These are phyloP conservation scores for Rubia yunnanensis DNA, from an alignment of 257 asterid species.

Conservation along the genomic window DNA sequence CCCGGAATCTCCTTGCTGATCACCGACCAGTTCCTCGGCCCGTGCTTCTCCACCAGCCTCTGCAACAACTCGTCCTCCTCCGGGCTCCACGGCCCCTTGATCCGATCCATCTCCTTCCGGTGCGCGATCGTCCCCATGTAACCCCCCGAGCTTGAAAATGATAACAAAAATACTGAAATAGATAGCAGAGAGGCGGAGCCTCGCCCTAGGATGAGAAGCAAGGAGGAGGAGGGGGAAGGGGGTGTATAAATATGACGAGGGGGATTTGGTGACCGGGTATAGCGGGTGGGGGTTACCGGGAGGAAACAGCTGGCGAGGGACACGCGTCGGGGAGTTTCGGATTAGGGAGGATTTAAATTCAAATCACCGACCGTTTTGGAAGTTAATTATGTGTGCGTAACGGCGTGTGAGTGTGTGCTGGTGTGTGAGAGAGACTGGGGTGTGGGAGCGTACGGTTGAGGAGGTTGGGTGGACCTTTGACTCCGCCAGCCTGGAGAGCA, in stretches of 20 bases:
- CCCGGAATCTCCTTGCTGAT: slow-evolving; percentile 71
- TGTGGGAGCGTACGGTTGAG: slow-evolving; percentile 10
- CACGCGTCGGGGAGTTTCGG: slow-evolving; percentile 45
- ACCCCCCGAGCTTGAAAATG: too few relatives aligned
- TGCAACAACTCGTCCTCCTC: slow-evolving; percentile 65
- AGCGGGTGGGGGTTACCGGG: slow-evolving; percentile 50
- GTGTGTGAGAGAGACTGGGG: neutral
- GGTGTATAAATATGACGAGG: slow-evolving; percentile 21
- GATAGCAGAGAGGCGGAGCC: slow-evolving; percentile 43
- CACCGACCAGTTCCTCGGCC: slow-evolving; percentile 74
- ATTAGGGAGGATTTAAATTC: slow-evolving; percentile 18
- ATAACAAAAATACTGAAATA: too few relatives aligned
- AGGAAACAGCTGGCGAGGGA: slow-evolving; percentile 51
- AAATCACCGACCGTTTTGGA: slow-evolving; percentile 86
- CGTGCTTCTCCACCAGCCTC: slow-evolving; percentile 53
- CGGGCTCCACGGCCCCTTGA: slow-evolving; percentile 87
- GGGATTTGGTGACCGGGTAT: slow-evolving; percentile 45
- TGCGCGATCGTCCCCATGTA: slow-evolving; percentile 38
- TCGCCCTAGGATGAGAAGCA: slow-evolving; percentile 29
- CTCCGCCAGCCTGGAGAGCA: slow-evolving; percentile 22
- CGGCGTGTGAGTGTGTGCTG: slow-evolving; percentile 1
- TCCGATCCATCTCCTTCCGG: slow-evolving; percentile 50
- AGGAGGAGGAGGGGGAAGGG: slow-evolving; percentile 2
- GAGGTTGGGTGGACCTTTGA: slow-evolving; percentile 20
- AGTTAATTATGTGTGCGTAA: slow-evolving; percentile 30